Conservation (phyloP, 345 rosid species). For the Brassica cretica region DNA sequence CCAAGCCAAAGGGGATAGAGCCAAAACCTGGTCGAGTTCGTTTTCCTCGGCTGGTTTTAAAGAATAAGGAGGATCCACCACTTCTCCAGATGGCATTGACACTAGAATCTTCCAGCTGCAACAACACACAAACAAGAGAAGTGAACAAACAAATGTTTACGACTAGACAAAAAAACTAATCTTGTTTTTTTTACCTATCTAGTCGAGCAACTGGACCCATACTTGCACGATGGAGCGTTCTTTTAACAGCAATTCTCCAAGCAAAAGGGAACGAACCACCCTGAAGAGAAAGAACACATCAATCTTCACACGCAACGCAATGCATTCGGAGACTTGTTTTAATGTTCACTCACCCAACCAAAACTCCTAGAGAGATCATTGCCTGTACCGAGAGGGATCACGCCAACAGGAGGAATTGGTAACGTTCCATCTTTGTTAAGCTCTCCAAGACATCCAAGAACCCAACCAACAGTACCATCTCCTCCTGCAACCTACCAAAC, state of each 20-base stretch:
- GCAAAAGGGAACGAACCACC: constrained; percentile 95
- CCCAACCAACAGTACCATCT: constrained; percentile 99
- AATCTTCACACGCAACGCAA: neutral
- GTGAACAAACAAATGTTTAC: neutral
- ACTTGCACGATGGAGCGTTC: constrained; percentile 64
- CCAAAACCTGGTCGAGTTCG: constrained; percentile 63
- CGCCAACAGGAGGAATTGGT: constrained; percentile 84
- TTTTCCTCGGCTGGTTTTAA: constrained; percentile 60
- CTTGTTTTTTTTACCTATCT: constrained; percentile 57
- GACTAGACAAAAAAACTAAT: neutral
- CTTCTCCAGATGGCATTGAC: constrained; percentile 73
- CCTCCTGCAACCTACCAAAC: constrained; percentile 91
- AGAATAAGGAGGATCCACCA: constrained; percentile 75
- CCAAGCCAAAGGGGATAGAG: constrained; percentile 7
- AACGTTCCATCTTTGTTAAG: constrained; percentile 53
- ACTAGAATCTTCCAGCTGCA: constrained; percentile 80
- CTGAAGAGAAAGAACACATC: constrained; percentile 42
- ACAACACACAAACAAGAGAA: neutral
- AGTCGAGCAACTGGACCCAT: constrained; percentile 62
- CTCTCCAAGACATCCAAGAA: constrained; percentile 78
- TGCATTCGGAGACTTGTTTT: neutral
- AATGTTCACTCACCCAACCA: constrained; percentile 75
- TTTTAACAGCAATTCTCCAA: constrained; percentile 92
- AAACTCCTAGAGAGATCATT: constrained; percentile 94
- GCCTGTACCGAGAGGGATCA: constrained; percentile 96